phyloP scores from a whole-genome alignment of 805 yeast species.

The Saccharomycopsis sp. region DNA sequence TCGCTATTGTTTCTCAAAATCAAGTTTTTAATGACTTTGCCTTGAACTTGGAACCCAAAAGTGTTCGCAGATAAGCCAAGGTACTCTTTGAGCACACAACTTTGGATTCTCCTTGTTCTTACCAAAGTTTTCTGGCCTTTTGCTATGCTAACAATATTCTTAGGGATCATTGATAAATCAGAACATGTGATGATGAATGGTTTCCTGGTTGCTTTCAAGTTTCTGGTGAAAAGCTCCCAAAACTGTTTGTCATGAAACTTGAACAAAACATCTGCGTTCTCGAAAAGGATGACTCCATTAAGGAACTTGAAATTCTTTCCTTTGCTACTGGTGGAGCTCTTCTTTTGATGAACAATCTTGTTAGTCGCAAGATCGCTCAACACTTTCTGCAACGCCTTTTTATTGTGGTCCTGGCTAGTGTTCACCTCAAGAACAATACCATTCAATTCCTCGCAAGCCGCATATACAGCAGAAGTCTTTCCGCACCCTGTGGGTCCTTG shows the following conservation, averaged over 20 bases:
- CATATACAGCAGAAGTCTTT: slow-evolving; percentile 64
- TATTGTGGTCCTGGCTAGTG: slow-evolving; percentile 61
- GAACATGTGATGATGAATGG: slow-evolving; percentile 65
- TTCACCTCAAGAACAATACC: slow-evolving; percentile 80
- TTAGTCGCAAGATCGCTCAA: slow-evolving; percentile 79
- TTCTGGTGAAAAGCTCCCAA: slow-evolving; percentile 63
- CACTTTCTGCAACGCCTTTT: slow-evolving; percentile 55
- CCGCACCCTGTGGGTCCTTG: slow-evolving; percentile 71
- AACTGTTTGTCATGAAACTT: slow-evolving; percentile 68
- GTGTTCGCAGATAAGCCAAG: slow-evolving; percentile 33
- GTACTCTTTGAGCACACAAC: slow-evolving; percentile 28
- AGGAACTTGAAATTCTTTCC: slow-evolving; percentile 28
- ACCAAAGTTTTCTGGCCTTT: slow-evolving; percentile 34
- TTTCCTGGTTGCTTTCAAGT: slow-evolving; percentile 51
- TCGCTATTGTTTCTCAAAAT: slow-evolving; percentile 30
- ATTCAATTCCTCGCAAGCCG: slow-evolving; percentile 49
- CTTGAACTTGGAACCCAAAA: slow-evolving; percentile 30
- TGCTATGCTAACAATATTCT: slow-evolving; percentile 37
- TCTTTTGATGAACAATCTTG: slow-evolving; percentile 52
- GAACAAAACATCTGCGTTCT: slow-evolving; percentile 77
- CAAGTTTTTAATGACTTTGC: slow-evolving; percentile 26
- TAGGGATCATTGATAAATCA: slow-evolving; percentile 40
- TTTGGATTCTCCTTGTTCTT: slow-evolving; percentile 24
- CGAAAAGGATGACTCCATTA: slow-evolving; percentile 66
- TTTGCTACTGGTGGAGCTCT: too few relatives aligned